Percentiles rank a stretch among this genome's conserved stretches.
These are phyloP conservation scores for Elongisporangium anandrum DNA, from an alignment of 352 stramenopile genomes.

Conservation along the genomic window DNA sequence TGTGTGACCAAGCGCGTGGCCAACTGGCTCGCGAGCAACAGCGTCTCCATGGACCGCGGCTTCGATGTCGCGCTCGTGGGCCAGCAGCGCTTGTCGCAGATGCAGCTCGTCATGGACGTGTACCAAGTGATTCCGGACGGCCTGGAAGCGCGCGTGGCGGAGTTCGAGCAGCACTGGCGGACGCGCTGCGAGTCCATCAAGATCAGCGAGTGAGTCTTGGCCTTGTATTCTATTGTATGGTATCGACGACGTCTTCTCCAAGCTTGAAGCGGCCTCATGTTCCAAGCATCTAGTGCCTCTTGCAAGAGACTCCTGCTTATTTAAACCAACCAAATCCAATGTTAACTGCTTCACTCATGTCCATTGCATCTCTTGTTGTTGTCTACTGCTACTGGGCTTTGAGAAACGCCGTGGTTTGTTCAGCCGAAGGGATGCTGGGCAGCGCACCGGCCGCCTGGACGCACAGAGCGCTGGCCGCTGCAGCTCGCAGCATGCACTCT, in stretches of 20 bases:
- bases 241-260: too few relatives aligned
- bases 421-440: conserved; percentile 54
- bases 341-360: not conserved
- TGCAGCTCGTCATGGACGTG: conserved; percentile 31
- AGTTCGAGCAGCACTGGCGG: conserved; percentile 18
- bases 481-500: conserved; percentile 47
- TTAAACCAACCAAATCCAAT: not conserved
- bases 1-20: conserved; percentile 36
- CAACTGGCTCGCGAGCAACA: conserved; percentile 32
- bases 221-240: not conserved
- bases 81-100: conserved; percentile 23
- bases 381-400: not conserved
- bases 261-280: too few relatives aligned
- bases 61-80: conserved; percentile 27
- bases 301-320: not conserved
- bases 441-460: conserved; percentile 61
- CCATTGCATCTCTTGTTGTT: too few relatives aligned
- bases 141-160: conserved; percentile 30
- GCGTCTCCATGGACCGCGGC: conserved; percentile 8
- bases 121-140: conserved; percentile 30
- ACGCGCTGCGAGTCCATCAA: conserved; percentile 12
- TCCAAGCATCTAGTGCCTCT: too few relatives aligned
- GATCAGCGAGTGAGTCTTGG: conserved; percentile 1
- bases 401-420: conserved; percentile 28
- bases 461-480: conserved; percentile 61